Evolutionary conservation across 352 stramenopile species (phyloP), one percentile per base, ranked within the genome.

Genomic region (Phytophthora lateralis): DNA sequence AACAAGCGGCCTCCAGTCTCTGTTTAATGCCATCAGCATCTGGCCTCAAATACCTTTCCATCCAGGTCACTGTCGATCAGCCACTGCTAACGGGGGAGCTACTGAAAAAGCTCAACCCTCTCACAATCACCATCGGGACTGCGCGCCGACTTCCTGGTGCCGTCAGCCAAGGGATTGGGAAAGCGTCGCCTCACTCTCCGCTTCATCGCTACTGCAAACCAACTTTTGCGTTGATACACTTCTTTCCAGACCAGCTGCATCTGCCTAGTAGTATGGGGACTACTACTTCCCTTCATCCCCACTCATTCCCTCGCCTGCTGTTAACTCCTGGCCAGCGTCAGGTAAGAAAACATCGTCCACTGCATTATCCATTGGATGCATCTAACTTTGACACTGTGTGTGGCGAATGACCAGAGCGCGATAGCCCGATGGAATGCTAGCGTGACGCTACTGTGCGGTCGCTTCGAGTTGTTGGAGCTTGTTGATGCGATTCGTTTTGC

Each of bases 81-180:
- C 70, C 80, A 1, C 27, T 91, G 26, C 66, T 95, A 4, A 65
- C 58, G 2, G 46, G 65, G 0, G 48, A 68, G 1, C 63, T 92
- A 4, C 34, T 64, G 18, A 63, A 69, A 42, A 78, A 67, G 43
- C 60, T 93, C 24, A 95, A 93, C 24, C 84, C 86, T 0, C 65
- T 95, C 43, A 90, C 75, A 1, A 52, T 95, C 41, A 78, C 80
- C 0, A 45, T 95, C 9, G 60, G 58, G 38, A 69, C 71, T 0
- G 71, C 62, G 21, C 73, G 69, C 5, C 67, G 60, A 7, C 63
- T 95, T 1, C 86, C 86, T n/a, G 83, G 83, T 17, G 58, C 85
- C 18, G 37, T 63, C 32, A 60, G 24, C 6, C 55, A 55, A 69
- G 41, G 45, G 5, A 49, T 53, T 32, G 58, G 41, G 50, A 48